Evolutionary conservation across 768 basidiomycete genomes (phyloP).

Genomic region (Pleurotus djamor): DNA sequence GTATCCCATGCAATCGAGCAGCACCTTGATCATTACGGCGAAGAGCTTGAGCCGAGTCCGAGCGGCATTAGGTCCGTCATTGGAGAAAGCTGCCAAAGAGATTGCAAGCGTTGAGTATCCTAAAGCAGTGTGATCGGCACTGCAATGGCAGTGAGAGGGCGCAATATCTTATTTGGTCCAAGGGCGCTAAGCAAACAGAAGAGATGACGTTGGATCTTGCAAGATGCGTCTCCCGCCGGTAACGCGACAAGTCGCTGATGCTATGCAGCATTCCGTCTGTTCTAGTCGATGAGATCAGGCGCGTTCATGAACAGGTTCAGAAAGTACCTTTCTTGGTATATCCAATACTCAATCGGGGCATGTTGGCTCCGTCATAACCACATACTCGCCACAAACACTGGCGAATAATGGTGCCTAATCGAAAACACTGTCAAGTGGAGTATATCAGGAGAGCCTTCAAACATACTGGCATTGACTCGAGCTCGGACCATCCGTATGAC

Average conservation of each 20-base stretch:
- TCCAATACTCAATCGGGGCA: conserved; percentile 5
- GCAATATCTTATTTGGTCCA: neutral
- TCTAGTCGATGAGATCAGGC: neutral
- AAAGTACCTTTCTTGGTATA: conserved; percentile 7
- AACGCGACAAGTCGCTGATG: conserved; percentile 1
- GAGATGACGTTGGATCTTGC: neutral
- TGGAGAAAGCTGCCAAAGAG: neutral
- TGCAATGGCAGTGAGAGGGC: conserved; percentile 1
- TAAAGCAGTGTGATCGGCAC: conserved; percentile 2
- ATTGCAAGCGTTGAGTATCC: conserved; percentile 1
- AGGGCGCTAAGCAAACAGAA: neutral
- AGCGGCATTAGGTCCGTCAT: conserved; percentile 5
- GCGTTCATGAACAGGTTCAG: conserved; percentile 1
- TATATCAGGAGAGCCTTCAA: neutral
- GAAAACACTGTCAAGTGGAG: neutral
- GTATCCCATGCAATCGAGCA: conserved; percentile 11
- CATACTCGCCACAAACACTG: neutral
- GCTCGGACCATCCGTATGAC: conserved; percentile 1
- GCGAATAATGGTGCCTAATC: conserved; percentile 2
- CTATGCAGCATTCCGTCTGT: conserved; percentile 1
- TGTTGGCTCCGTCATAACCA: conserved; percentile 4
- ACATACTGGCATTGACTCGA: neutral
- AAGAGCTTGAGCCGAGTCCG: conserved; percentile 9
- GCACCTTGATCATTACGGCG: neutral
- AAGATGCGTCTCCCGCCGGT: conserved; percentile 1